Percentiles rank a stretch among this genome's conserved stretches.
These are phyloP conservation scores for Asterophora parasitica DNA, from an alignment of 768 basidiomycete genomes.

Conservation along the genomic window DNA sequence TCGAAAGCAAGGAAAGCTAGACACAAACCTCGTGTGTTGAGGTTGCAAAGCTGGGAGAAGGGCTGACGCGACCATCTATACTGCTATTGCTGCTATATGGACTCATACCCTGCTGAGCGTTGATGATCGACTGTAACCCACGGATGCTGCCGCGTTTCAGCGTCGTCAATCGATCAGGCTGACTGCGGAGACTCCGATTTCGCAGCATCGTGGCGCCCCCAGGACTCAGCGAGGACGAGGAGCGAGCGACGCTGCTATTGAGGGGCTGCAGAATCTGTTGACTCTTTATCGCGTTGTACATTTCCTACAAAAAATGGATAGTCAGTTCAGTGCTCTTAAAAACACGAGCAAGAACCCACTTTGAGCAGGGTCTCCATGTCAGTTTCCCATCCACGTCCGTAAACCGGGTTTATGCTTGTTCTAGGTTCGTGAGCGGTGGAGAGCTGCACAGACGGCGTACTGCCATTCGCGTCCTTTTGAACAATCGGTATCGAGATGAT, in stretches of 20 bases:
- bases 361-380: conserved; percentile 87
- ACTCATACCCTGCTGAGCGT: conserved; percentile 57
- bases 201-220: conserved; percentile 49
- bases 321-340: conserved; percentile 2
- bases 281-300: conserved; percentile 87
- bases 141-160: conserved; percentile 91
- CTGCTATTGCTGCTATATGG: conserved; percentile 84
- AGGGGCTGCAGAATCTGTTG: conserved; percentile 88
- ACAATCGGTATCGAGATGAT: conserved; percentile 37
- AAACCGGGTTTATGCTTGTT: conserved; percentile 31
- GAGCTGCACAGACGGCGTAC: conserved; percentile 59
- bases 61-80: conserved; percentile 87
- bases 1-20: conserved; percentile 2
- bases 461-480: conserved; percentile 47
- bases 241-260: conserved; percentile 41
- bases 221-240: conserved; percentile 54
- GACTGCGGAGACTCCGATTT: conserved; percentile 67
- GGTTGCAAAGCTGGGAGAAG: conserved; percentile 90
- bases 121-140: conserved; percentile 77
- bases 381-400: conserved; percentile 72
- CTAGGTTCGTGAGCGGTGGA: conserved; percentile 36
- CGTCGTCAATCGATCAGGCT: conserved; percentile 65
- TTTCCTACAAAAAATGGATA: conserved; percentile 54
- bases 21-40: conserved; percentile 72
- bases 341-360: conserved; percentile 35